These are phyloP conservation scores for Dicorynia guianensis DNA, from an alignment of 306 rosid genomes.

Conservation along the genomic window DNA sequence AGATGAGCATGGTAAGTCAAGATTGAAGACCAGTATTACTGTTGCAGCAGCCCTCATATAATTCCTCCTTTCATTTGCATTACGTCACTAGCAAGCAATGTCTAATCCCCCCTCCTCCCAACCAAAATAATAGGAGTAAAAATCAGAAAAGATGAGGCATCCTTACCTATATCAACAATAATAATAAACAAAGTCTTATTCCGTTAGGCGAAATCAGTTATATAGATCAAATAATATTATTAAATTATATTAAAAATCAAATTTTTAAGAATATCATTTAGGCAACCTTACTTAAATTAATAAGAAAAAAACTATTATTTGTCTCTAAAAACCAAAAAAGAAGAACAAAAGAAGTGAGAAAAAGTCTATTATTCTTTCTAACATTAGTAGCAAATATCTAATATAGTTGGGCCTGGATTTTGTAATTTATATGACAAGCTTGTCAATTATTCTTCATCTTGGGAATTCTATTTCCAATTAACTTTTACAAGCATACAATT, in stretches of 20 bases:
- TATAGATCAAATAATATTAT: too few species aligned
- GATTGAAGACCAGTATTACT: slow-evolving; percentile 2
- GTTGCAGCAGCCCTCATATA: not conserved
- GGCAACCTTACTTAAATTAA: not conserved
- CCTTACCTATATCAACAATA: not conserved
- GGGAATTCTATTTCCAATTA: not conserved
- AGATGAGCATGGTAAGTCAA: not conserved
- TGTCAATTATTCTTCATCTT: not conserved
- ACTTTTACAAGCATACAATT: not conserved
- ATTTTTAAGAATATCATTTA: too few species aligned
- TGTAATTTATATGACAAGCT: slow-evolving; percentile 3
- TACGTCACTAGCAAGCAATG: not conserved
- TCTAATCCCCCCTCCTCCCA: not conserved
- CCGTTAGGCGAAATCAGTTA: too few species aligned
- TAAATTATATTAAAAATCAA: too few species aligned
- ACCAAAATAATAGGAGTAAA: not conserved
- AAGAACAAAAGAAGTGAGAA: not conserved
- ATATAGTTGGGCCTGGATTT: not conserved
- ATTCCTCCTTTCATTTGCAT: slow-evolving; percentile 21
- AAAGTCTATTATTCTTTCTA: slow-evolving; percentile 17
- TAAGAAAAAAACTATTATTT: not conserved
- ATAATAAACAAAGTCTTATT: too few species aligned
- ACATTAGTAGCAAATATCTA: slow-evolving; percentile 1
- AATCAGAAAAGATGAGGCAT: not conserved
- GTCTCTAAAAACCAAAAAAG: slow-evolving; percentile 3